These are phyloP conservation scores for Paecilomyces variotii DNA, from an alignment of 2,329 filamentous ascomycete genomes.

Conservation along the genomic window DNA sequence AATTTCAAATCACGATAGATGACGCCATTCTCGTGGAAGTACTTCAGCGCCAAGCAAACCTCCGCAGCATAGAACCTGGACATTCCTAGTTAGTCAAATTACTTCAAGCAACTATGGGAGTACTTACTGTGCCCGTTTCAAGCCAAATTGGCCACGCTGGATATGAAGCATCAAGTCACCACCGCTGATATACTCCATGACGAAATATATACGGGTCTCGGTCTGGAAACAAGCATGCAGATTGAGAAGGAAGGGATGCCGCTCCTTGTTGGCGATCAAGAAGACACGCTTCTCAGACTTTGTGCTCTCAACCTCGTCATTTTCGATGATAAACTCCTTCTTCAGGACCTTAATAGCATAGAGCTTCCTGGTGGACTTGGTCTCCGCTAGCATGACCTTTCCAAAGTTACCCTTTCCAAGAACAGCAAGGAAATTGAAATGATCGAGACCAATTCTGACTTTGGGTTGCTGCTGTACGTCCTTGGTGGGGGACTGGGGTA, in stretches of 20 bases:
- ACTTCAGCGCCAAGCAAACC: constrained; percentile 93
- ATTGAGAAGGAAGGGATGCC: constrained; percentile 90
- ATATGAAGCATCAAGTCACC: constrained; percentile 99
- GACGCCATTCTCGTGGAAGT: constrained; percentile 98
- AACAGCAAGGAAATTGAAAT: constrained; percentile 98
- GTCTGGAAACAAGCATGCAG: constrained; percentile 98
- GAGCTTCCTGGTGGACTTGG: constrained; percentile 80
- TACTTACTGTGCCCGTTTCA: constrained; percentile 86
- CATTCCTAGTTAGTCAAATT: not conserved
- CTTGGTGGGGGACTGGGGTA: constrained; percentile 14
- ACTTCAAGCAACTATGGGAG: not conserved
- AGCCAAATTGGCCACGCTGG: constrained; percentile 89
- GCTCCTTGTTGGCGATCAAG: constrained; percentile 91
- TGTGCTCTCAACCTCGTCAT: constrained; percentile 97
- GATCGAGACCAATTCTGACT: constrained; percentile 82
- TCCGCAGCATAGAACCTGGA: constrained; percentile 89
- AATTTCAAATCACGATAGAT: constrained; percentile 83
- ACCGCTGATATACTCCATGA: constrained; percentile 99
- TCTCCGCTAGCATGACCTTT: constrained; percentile 98
- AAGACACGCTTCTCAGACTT: constrained; percentile 97
- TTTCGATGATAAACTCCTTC: constrained; percentile 99
- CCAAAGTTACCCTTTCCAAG: constrained; percentile 98
- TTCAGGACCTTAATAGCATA: constrained; percentile 99
- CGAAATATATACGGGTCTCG: constrained; percentile 95
- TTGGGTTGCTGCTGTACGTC: constrained; percentile 27